Conservation (phyloP, 2,329 filamentous ascomycete genomes). For the Fusarium humuli region DNA sequence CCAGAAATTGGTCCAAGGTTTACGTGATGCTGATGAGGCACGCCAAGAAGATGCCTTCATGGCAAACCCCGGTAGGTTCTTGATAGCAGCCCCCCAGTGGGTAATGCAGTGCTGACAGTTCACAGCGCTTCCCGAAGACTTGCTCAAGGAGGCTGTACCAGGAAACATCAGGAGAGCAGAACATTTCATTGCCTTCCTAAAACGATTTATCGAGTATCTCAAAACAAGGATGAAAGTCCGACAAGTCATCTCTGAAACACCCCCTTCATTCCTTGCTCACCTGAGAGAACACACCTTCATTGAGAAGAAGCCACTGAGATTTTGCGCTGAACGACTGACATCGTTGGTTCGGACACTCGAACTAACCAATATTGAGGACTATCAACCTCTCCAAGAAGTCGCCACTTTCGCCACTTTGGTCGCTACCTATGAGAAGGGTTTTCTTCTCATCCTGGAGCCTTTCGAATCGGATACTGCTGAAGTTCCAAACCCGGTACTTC, state of each 20-base stretch:
- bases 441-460: constrained; percentile 94
- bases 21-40: constrained; percentile 88
- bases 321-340: constrained; percentile 94
- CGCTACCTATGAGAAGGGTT: constrained; percentile 96
- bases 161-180: constrained; percentile 96
- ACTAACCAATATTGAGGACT: constrained; percentile 97
- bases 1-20: constrained; percentile 90
- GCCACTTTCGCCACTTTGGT: constrained; percentile 97
- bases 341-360: constrained; percentile 95
- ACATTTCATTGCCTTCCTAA: constrained; percentile 94
- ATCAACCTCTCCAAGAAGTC: constrained; percentile 95
- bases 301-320: constrained; percentile 92
- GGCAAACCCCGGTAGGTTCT: constrained; percentile 77
- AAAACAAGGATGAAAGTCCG: constrained; percentile 99
- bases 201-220: constrained; percentile 96
- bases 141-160: constrained; percentile 94
- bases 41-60: constrained; percentile 96
- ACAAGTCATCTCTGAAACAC: constrained; percentile 96
- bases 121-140: constrained; percentile 84
- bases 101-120: constrained; percentile 3
- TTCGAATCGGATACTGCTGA: constrained; percentile 96
- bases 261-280: constrained; percentile 91
- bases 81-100: too few species aligned
- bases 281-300: constrained; percentile 97
- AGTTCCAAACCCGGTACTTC: constrained; percentile 95